A percentile compares a stretch with the other conserved stretches of the same genome.
Conservation (phyloP, 495 filamentous ascomycete genomes). For the Zalerion maritima region DNA sequence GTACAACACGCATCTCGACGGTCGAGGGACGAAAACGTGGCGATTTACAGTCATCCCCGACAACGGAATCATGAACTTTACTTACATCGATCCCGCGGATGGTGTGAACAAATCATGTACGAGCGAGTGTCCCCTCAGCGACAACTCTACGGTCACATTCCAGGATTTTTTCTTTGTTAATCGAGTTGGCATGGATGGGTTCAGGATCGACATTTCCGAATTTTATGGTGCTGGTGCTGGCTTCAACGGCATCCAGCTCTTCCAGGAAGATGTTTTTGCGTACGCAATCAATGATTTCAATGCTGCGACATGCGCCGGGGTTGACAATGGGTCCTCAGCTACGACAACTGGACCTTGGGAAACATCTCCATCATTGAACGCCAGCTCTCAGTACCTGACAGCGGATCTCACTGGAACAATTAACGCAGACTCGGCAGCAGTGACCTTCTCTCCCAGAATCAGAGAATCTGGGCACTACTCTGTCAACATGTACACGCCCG, state of each 20-base stretch:
- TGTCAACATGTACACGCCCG: conserved; percentile 79
- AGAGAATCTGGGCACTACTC: conserved; percentile 80
- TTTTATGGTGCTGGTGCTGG: conserved; percentile 84
- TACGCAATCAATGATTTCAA: conserved; percentile 83
- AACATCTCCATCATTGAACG: conserved; percentile 41
- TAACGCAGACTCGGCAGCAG: conserved; percentile 41
- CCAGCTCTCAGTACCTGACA: conserved; percentile 61
- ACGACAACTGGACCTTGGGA: conserved; percentile 61
- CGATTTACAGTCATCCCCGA: conserved; percentile 68
- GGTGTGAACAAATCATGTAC: conserved; percentile 55
- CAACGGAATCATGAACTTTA: conserved; percentile 92
- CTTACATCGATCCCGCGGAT: conserved; percentile 63
- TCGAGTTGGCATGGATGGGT: conserved; percentile 70
- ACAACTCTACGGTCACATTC: conserved; percentile 43
- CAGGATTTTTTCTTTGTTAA: conserved; percentile 93
- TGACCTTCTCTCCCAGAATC: conserved; percentile 75
- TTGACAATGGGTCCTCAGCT: conserved; percentile 47
- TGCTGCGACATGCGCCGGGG: conserved; percentile 64
- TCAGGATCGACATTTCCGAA: conserved; percentile 68
- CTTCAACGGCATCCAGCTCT: conserved; percentile 79
- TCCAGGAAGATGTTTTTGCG: conserved; percentile 67
- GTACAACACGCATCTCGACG: conserved; percentile 78
- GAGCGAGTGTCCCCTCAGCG: conserved; percentile 62
- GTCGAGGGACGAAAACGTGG: conserved; percentile 75
- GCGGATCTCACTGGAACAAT: conserved; percentile 40